Evolutionary conservation across 768 basidiomycete species (phyloP).

Genomic region (Chalciporus chontae): DNA sequence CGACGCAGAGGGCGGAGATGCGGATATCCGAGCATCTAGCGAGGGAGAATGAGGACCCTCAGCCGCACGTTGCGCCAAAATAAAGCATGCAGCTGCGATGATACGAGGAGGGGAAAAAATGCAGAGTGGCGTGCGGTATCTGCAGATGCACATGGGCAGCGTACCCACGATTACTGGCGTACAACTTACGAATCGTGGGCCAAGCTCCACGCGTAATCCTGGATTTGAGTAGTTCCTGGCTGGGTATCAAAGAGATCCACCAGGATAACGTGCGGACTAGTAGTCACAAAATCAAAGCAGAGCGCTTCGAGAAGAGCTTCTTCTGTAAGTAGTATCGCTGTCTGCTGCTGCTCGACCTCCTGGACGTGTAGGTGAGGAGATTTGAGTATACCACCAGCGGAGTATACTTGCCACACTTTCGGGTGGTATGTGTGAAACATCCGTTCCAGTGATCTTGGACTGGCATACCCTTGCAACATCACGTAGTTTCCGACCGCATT

Average conservation of each 20-base stretch:
- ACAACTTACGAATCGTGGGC: constrained; percentile 78
- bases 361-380: constrained; percentile 26
- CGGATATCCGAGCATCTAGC: constrained; percentile 70
- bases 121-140: constrained; percentile 79
- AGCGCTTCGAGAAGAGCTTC: constrained; percentile 78
- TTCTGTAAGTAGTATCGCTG: constrained; percentile 67
- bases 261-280: constrained; percentile 72
- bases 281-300: constrained; percentile 81
- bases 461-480: constrained; percentile 77
- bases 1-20: constrained; percentile 67
- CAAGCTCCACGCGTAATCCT: constrained; percentile 82
- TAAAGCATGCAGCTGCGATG: constrained; percentile 73
- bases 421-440: constrained; percentile 52
- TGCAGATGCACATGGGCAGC: constrained; percentile 27
- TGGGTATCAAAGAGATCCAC: constrained; percentile 66
- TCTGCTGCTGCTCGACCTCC: constrained; percentile 75
- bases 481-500: constrained; percentile 81
- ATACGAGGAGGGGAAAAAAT: constrained; percentile 65
- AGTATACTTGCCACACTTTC: constrained; percentile 58
- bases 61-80: constrained; percentile 67
- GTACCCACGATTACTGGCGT: neutral
- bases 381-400: neutral
- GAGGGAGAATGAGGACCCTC: constrained; percentile 75
- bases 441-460: constrained; percentile 58
- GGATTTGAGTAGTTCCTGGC: constrained; percentile 44